Evolutionary conservation across 2,329 filamentous ascomycete species (phyloP), one percentile per base, ranked within the genome.

Genomic region (Xylariaceae sp.): DNA sequence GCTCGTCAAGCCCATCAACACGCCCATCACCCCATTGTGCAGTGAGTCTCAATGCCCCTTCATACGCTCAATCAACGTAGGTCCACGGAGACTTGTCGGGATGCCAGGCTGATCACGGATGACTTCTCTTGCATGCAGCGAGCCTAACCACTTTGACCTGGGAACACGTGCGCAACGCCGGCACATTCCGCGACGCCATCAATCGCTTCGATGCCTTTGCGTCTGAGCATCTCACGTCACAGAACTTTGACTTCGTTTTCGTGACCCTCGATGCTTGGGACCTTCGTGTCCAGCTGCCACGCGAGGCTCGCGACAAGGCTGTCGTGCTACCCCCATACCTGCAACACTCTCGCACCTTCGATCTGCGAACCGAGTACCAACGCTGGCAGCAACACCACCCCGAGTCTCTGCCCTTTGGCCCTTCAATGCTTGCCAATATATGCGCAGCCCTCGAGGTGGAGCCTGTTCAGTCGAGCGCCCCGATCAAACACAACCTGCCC

Each of bases 251-350:
- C 71, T 99, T 99, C 74, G 92, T 95, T 66, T 99, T 99, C 75
- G 94, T 99, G 62, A 99, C 94, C 48, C 86, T 99, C 70, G 95
- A 97, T 76, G 92, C 93, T 51, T 99, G 94, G 94, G 94, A 99
- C 74, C 86, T 99, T 62, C 91, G 94, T 68, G 94, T 99, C 60
- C 94, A 99, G 81, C 85, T 99, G 72, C 94, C 94, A 52, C 90
- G 94, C 65, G 94, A 99, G 80, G 94, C 94, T 72, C 90, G 94
- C 70, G 94, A 99, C 80, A 99, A 99, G 82, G 89, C 92, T 67
- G 94, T 97, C 48, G 94, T 97, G 55, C 85, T 99, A 42, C 94
- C 94, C 18, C 89, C 93, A 8, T 99, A 99, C 75, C 84, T 99
- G 61, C 94, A 99, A 79, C 94, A 99, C 80, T 97, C 94, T 45